These are phyloP conservation scores for Allomyces macrogynus DNA, from an alignment of 192 early-diverging fungal species.

Conservation along the genomic window DNA sequence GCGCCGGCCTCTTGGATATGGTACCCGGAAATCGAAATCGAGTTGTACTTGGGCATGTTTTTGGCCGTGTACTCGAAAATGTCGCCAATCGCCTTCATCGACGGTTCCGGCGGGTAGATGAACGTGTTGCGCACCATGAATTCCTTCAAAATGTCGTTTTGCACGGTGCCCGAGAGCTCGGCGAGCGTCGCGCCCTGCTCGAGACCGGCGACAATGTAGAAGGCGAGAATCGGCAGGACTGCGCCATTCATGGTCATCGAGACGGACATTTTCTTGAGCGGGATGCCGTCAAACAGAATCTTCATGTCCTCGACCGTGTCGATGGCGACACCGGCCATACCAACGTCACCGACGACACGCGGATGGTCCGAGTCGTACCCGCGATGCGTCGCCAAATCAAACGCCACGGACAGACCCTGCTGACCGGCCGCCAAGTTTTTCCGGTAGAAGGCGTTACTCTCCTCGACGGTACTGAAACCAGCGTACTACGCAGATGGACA, in stretches of 20 bases:
- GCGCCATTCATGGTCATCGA: constrained; percentile 96
- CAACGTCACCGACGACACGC: constrained; percentile 71
- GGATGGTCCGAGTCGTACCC: constrained; percentile 84
- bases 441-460: constrained; percentile 72
- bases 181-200: constrained; percentile 65
- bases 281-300: constrained; percentile 72
- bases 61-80: constrained; percentile 73
- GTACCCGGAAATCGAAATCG: constrained; percentile 86
- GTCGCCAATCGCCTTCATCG: constrained; percentile 76
- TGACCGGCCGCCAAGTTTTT: constrained; percentile 73
- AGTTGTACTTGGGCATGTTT: constrained; percentile 87
- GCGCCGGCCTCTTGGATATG: constrained; percentile 86
- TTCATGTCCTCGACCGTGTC: constrained; percentile 87
- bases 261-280: constrained; percentile 74
- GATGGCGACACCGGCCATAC: constrained; percentile 85
- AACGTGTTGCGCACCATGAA: constrained; percentile 91
- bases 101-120: constrained; percentile 78
- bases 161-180: constrained; percentile 70
- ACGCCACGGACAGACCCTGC: constrained; percentile 70
- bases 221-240: constrained; percentile 69
- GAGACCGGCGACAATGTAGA: constrained; percentile 72
- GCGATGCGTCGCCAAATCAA: constrained; percentile 75
- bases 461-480: constrained; percentile 81
- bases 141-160: constrained; percentile 84
- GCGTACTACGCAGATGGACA: constrained; percentile 38